Conservation (phyloP, 2,329 filamentous ascomycete species). For the Tolypocladium inflatum region DNA sequence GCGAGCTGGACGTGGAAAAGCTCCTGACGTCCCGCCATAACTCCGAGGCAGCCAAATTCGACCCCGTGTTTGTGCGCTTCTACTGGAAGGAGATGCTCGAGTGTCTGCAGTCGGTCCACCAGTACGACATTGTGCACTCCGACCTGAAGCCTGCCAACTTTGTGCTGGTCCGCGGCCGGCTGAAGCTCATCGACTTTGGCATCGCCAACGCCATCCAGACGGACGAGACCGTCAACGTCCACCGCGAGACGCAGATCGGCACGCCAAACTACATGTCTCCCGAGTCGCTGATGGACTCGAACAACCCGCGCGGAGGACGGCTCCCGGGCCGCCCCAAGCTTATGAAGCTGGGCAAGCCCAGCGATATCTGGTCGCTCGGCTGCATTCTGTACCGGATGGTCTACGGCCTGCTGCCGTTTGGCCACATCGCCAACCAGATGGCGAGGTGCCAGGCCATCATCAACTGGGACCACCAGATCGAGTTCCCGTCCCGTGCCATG, state of each 20-base stretch:
- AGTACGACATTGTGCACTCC: slow-evolving; percentile 87
- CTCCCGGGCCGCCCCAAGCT: slow-evolving; percentile 51
- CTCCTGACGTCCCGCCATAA: slow-evolving; percentile 68
- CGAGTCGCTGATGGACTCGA: slow-evolving; percentile 83
- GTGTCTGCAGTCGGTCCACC: slow-evolving; percentile 82
- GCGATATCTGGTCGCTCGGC: slow-evolving; percentile 90
- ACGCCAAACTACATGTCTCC: slow-evolving; percentile 99
- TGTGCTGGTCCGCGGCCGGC: slow-evolving; percentile 75
- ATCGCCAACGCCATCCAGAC: slow-evolving; percentile 96
- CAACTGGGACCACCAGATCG: slow-evolving; percentile 64
- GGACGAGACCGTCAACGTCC: slow-evolving; percentile 93
- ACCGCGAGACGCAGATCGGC: slow-evolving; percentile 89
- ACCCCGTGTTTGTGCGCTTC: slow-evolving; percentile 86
- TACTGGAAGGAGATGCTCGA: slow-evolving; percentile 99
- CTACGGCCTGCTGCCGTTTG: slow-evolving; percentile 93
- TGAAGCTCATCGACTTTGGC: slow-evolving; percentile 97
- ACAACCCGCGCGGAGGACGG: slow-evolving; percentile 45
- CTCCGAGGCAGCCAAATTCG: slow-evolving; percentile 65
- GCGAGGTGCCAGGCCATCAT: slow-evolving; percentile 80
- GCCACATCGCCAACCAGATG: slow-evolving; percentile 81
- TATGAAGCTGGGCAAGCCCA: slow-evolving; percentile 93
- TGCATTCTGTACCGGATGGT: slow-evolving; percentile 98
- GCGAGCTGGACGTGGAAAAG: slow-evolving; percentile 85
- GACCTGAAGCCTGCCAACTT: slow-evolving; percentile 98
- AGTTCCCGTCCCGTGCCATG: slow-evolving; percentile 60